A percentile compares a stretch with the other conserved stretches of the same genome.
Conservation (phyloP, 2,329 filamentous ascomycete genomes). For the Penicillium sp. region DNA sequence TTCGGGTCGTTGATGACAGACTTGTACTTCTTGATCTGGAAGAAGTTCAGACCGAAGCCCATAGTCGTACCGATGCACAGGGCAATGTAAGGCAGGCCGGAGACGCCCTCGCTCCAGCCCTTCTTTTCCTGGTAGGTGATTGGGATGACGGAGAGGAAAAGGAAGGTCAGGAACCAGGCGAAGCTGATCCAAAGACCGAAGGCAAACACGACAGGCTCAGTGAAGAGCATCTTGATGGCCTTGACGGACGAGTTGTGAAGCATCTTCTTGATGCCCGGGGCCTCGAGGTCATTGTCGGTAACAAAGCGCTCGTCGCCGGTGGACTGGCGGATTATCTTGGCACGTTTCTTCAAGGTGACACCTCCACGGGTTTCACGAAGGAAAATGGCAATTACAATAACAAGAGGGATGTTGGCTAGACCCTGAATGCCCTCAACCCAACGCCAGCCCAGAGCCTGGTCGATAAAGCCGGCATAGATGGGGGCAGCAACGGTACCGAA, state of each 20-base stretch:
- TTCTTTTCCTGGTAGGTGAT: conserved; percentile 52
- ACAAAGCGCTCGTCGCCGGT: conserved; percentile 51
- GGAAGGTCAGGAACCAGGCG: conserved; percentile 52
- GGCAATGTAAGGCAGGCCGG: conserved; percentile 51
- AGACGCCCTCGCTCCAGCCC: conserved; percentile 50
- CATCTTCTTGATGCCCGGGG: conserved; percentile 44
- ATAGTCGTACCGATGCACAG: conserved; percentile 49
- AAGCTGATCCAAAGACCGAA: conserved; percentile 52
- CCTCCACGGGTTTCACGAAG: conserved; percentile 48
- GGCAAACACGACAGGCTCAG: conserved; percentile 49
- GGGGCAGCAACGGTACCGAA: conserved; percentile 52
- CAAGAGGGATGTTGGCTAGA: conserved; percentile 49
- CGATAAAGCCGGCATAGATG: conserved; percentile 53
- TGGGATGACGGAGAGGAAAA: conserved; percentile 51
- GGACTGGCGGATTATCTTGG: conserved; percentile 44
- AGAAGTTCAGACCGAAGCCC: conserved; percentile 48
- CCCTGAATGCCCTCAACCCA: conserved; percentile 54
- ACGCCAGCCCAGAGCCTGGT: conserved; percentile 50
- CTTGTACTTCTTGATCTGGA: conserved; percentile 51
- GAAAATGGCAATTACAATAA: conserved; percentile 43
- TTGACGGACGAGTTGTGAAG: conserved; percentile 48
- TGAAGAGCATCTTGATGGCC: conserved; percentile 48
- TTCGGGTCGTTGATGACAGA: conserved; percentile 36
- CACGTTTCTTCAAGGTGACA: conserved; percentile 48
- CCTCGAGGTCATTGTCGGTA: conserved; percentile 50